Percentiles rank a stretch among this genome's conserved stretches.
Conservation (phyloP, 2,329 filamentous ascomycete genomes). For the Emmonsiellopsis sp. region DNA sequence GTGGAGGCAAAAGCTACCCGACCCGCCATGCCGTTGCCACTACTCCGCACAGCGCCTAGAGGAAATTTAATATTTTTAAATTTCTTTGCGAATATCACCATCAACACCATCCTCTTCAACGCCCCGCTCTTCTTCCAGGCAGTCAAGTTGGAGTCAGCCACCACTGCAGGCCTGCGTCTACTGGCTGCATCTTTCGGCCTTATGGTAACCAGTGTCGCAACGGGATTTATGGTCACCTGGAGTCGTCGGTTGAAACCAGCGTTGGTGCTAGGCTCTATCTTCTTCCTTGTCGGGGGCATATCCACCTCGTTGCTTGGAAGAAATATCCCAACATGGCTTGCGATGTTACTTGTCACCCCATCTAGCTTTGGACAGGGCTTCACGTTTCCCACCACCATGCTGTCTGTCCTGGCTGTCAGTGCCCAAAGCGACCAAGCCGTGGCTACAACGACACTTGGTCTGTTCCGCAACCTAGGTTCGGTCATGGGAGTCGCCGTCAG, state of each 20-base stretch:
- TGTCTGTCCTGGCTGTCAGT: slow-evolving; percentile 53
- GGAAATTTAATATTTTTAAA: slow-evolving; percentile 44
- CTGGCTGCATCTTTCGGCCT: slow-evolving; percentile 53
- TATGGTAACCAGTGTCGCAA: slow-evolving; percentile 46
- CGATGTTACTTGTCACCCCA: slow-evolving; percentile 51
- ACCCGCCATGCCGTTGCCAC: slow-evolving; percentile 42
- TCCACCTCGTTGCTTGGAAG: slow-evolving; percentile 43
- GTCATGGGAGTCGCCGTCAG: slow-evolving; percentile 66
- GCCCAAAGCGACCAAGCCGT: slow-evolving; percentile 57
- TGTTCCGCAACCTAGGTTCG: slow-evolving; percentile 63
- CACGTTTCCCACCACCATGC: slow-evolving; percentile 55
- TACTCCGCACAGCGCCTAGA: slow-evolving; percentile 39
- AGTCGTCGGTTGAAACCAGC: slow-evolving; percentile 54
- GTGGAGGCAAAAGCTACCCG: slow-evolving; percentile 37
- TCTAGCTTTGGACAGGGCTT: slow-evolving; percentile 53
- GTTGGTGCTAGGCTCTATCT: slow-evolving; percentile 42
- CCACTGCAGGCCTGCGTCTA: slow-evolving; percentile 63
- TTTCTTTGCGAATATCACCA: slow-evolving; percentile 41
- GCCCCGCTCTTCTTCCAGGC: slow-evolving; percentile 70
- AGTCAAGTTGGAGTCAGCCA: slow-evolving; percentile 60
- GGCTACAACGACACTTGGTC: slow-evolving; percentile 59
- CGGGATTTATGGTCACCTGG: slow-evolving; percentile 55
- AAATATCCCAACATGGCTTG: slow-evolving; percentile 44
- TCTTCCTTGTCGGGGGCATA: slow-evolving; percentile 44
- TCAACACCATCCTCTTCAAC: slow-evolving; percentile 57